A percentile compares a stretch with the other conserved stretches of the same genome.
Conservation (phyloP, 225 moss, liverwort and hornwort genomes). For the Neckera pumila region DNA sequence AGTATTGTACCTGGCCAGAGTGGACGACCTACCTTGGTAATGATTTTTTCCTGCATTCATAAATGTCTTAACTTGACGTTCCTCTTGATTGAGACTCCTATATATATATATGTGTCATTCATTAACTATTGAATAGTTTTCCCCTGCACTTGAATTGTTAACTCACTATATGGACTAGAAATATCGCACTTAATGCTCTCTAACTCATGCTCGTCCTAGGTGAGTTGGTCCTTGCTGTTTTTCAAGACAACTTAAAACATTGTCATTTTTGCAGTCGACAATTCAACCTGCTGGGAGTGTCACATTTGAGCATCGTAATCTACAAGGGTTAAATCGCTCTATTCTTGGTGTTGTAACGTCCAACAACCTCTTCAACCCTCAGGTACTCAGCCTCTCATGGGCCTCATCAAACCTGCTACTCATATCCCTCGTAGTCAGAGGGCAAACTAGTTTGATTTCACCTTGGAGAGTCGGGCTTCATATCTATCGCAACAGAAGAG, state of each 20-base stretch:
- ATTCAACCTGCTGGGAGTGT: conserved; percentile 93
- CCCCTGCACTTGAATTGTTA: not conserved
- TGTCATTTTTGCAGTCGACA: conserved; percentile 36
- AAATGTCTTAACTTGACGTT: not conserved
- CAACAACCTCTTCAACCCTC: conserved; percentile 86
- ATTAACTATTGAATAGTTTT: not conserved
- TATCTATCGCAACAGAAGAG: not conserved
- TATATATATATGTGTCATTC: not conserved
- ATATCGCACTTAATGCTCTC: not conserved
- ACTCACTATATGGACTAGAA: not conserved
- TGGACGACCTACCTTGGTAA: conserved; percentile 65
- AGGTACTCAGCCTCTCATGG: conserved; percentile 10
- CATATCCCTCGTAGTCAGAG: not conserved
- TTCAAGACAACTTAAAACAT: not conserved
- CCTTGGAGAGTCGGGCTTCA: not conserved
- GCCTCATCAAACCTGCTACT: not conserved
- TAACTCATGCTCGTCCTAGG: not conserved
- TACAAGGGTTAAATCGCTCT: conserved; percentile 83
- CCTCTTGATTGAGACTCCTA: not conserved
- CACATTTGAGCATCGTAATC: conserved; percentile 89
- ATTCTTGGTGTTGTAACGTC: conserved; percentile 88
- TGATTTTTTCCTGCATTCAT: not conserved
- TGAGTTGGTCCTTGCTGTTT: not conserved
- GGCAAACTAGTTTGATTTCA: not conserved
- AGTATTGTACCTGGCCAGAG: conserved; percentile 76